Evolutionary conservation across 2,329 filamentous ascomycete genomes (phyloP), one percentile per base, ranked within the genome.

Genomic region (Aspergillus ibericus): DNA sequence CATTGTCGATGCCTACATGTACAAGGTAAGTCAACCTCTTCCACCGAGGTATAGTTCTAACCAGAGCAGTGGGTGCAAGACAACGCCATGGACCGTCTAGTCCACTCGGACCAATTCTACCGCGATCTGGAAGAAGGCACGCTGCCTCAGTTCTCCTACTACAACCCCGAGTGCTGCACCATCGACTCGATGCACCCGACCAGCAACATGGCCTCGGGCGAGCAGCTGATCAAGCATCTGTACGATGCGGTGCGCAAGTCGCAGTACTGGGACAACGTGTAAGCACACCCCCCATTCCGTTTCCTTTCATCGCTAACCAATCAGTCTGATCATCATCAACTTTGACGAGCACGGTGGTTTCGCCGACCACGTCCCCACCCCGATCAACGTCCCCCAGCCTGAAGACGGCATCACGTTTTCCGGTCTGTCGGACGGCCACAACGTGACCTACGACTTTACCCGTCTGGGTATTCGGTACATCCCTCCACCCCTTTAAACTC

Each of bases 131-230:
- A 82, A 58, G 76, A 75, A 59, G 77, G 86, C 64, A 82, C 77
- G 16, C 82, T 92, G n/a, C 90, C 90, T 1, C 88, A 91, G 74
- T 89, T 86, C 74, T 81, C 83, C 18, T 80, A 78, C 61, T 76
- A 79, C 55, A 79, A 78, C 27, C 77, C 78, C 0, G 78, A 80
- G 53, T 72, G 70, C 60, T 73, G 70, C 60, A 66, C 61, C 16
- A 63, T 76, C 48, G 59, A 71, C 49, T 76, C 73, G 2, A 77
- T 78, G 72, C 75, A 77, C 58, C 75, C 75, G 2, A 72, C 69
- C n/a, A 72, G 68, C 49, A 74, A 72, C 55, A 73, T 75, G 66
- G 70, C 74, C 15, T 68, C 72, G 4, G 75, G 75, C 22, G 74
- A 76, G 55, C 66, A 70, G 54, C 68, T 77, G 66, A 69, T 77